Evolutionary conservation across 176 grass and related monocot genomes (phyloP), one percentile per base, ranked within the genome.

Genomic region (Cocos nucifera): DNA sequence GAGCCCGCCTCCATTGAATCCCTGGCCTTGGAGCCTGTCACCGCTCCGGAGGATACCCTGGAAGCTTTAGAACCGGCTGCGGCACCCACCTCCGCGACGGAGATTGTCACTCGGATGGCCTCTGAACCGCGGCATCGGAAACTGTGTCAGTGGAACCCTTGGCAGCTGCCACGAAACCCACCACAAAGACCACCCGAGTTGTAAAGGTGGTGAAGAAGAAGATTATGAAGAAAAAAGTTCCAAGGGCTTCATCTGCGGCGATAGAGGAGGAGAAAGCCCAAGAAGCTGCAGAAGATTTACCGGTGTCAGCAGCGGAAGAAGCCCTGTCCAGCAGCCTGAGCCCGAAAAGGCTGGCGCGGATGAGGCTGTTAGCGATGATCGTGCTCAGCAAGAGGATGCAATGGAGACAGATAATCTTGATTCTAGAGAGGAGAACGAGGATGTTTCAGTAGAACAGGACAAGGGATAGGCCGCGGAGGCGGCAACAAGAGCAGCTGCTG

Each of bases 181-280:
- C 28, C 2, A 52, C 18, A 1, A 61, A 52, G 26, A 69, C 70
- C 15, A 56, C 54, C 57, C 48, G 65, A 57, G 70, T 72, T 44
- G 61, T 56, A 20, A 80, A 80, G 64, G 64, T 69, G 20, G 62
- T 80, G 19, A 69, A 68, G 70, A 80, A 80, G 77, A 80, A 80
- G 19, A 80, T 80, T 53, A 20, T 80, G 30, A 80, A 69, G 51
- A 79, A 62, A 17, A 67, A 52, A 15, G 57, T 80, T 17, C 70
- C 63, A 7, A 80, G 69, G 57, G 63, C 22, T 50, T 44, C 69
- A 18, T 18, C 59, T 25, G 48, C 71, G 4, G 48, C 63, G 7
- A 76, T 51, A 4, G 28, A 50, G 16, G 54, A 59, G 62, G 62
- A 18, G 30, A 84, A 61, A 64, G 63, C 69, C 5, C 17, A 71